phyloP scores from a whole-genome alignment of 2,329 filamentous ascomycete species.

The Exophiala bonariae region DNA sequence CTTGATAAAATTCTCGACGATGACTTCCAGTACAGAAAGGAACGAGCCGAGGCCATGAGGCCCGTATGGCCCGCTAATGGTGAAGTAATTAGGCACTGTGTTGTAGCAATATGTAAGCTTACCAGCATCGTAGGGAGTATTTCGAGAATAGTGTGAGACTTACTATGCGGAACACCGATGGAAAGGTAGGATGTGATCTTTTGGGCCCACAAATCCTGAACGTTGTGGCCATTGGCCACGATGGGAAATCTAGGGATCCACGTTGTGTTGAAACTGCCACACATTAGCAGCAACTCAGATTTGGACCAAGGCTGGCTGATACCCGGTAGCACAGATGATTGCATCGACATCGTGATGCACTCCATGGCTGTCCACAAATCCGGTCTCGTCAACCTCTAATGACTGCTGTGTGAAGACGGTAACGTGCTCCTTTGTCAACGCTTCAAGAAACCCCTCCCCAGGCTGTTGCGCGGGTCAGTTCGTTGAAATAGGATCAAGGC shows the following conservation, averaged over 20 bases:
- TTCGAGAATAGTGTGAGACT: background rate
- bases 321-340: conserved; percentile 29
- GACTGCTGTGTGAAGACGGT: background rate
- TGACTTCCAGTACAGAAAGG: conserved; percentile 42
- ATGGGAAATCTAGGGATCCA: conserved; percentile 11
- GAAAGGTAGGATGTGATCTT: background rate
- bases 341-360: conserved; percentile 24
- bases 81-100: conserved; percentile 30
- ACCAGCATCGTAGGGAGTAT: too few species aligned
- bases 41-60: conserved; percentile 42
- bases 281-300: background rate
- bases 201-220: conserved; percentile 1
- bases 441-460: conserved; percentile 43
- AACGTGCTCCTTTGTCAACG: conserved; percentile 34
- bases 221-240: conserved; percentile 5
- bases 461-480: too few species aligned
- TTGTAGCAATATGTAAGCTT: background rate
- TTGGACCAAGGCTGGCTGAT: conserved; percentile 23
- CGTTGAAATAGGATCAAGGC: too few species aligned
- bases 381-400: conserved; percentile 2
- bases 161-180: background rate
- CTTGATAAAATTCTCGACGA: conserved; percentile 39
- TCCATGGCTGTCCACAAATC: conserved; percentile 1
- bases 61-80: conserved; percentile 43
- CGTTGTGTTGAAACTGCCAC: conserved; percentile 22